Base-by-base conservation (phyloP, 257 asterid species). In the Nicotiana undulata region DNA sequence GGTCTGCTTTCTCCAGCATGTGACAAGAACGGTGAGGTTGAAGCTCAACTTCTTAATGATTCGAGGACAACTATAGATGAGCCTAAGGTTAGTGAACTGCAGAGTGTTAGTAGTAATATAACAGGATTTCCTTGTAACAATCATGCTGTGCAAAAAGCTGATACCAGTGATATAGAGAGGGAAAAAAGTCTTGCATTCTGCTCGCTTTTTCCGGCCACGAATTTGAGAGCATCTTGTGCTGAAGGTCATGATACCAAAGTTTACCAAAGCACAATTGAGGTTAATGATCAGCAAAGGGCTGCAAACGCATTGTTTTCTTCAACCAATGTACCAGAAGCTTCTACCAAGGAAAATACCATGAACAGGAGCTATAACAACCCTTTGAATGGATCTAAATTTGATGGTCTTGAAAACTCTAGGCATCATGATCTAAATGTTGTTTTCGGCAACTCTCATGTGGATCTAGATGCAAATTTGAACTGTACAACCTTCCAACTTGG, bases 361-460 rank as follows among this genome's bases (percentile, higher is more conserved):
- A 78, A 84, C 76, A 86, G 80, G 78, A 83, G 81, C 61, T 87
- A 84, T 74, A 7, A 85, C 28, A 51, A 87, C 68, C 88, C 85
- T 63, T 66, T 81, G 51, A 84, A 84, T 84, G 90, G 81, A 59
- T 81, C 82, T 79, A 83, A 81, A 79, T 79, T 81, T 79, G 83
- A 67, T 81, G 86, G 82, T 63, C 26, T 79, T 63, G 89, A 78
- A 22, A 79, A 82, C 74, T 61, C 85, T n/a, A 75, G 89, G 70
- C 86, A 83, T 68, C 87, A 85, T 80, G 93, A 86, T 79, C 90
- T 90, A 20, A 90, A 90, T 81, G 95, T 91, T 84, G 85, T 93
- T 74, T 93, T 87, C 81, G 86, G 86, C 61, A 76, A 85, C 80
- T 81, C 63, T 64, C 89, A 86, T 77, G 81, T 78, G 37, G 88